A percentile compares a stretch with the other conserved stretches of the same genome.
Conservation (phyloP, 345 rosid species). For the Citropsis articulata region DNA sequence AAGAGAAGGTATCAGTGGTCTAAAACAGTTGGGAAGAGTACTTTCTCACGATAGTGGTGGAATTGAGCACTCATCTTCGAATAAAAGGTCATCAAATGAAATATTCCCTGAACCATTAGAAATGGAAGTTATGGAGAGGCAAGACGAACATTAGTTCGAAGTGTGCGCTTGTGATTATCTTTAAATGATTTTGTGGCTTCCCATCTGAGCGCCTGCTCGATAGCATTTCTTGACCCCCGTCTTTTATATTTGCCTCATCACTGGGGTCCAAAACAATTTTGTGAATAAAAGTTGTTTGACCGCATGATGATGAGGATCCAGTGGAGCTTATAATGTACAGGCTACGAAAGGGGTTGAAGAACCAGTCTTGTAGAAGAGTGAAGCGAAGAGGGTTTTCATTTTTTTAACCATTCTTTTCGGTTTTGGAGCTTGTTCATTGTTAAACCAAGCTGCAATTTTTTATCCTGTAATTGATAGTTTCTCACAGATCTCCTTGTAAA, state of each 20-base stretch:
- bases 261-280: background rate
- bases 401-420: slow-evolving; percentile 1
- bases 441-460: slow-evolving; percentile 14
- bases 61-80: slow-evolving; percentile 52
- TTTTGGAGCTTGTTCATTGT: slow-evolving; percentile 16
- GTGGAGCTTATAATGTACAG: background rate
- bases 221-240: background rate
- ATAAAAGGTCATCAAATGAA: slow-evolving; percentile 54
- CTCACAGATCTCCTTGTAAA: slow-evolving; percentile 7
- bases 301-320: background rate
- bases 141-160: slow-evolving; percentile 22
- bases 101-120: slow-evolving; percentile 57
- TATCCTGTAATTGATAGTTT: slow-evolving; percentile 13
- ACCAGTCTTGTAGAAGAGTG: background rate
- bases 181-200: background rate
- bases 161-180: background rate
- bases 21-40: slow-evolving; percentile 47
- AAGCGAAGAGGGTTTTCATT: background rate
- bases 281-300: background rate
- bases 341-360: background rate
- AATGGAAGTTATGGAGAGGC: slow-evolving; percentile 38
- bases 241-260: background rate
- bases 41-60: slow-evolving; percentile 57
- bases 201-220: background rate
- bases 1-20: slow-evolving; percentile 32